Percentiles rank a stretch among this genome's conserved stretches.
These are phyloP conservation scores for Turnera subulata DNA, from an alignment of 345 rosid genomes.

Conservation along the genomic window DNA sequence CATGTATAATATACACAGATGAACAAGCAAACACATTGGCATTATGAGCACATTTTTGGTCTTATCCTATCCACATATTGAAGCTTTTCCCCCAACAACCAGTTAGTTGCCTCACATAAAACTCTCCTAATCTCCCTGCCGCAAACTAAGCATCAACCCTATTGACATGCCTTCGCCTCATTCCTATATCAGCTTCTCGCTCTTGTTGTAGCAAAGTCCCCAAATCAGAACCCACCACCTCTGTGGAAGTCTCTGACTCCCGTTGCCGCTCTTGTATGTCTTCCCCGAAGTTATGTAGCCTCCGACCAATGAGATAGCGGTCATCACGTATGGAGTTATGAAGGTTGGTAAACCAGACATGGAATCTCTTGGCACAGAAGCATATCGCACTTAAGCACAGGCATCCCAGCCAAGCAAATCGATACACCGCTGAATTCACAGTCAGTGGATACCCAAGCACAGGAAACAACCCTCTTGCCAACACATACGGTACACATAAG, in stretches of 20 bases:
- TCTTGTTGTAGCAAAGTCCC: slow-evolving; percentile 32
- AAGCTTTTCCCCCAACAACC: no score
- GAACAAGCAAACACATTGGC: neutral
- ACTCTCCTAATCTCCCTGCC: neutral
- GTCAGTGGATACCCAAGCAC: slow-evolving; percentile 87
- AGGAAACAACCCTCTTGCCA: slow-evolving; percentile 91
- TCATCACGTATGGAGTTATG: slow-evolving; percentile 98
- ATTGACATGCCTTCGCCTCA: slow-evolving; percentile 54
- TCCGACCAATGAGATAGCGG: slow-evolving; percentile 86
- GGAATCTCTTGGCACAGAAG: slow-evolving; percentile 86
- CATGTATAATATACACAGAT: slow-evolving; percentile 19
- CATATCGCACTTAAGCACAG: slow-evolving; percentile 64
- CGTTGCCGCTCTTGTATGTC: slow-evolving; percentile 29
- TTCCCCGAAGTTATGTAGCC: slow-evolving; percentile 89
- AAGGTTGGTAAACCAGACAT: slow-evolving; percentile 94
- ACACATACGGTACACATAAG: slow-evolving; percentile 85
- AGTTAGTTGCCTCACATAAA: no score
- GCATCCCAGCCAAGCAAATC: slow-evolving; percentile 97
- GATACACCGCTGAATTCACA: slow-evolving; percentile 90
- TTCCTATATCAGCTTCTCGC: slow-evolving; percentile 47
- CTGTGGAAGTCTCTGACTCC: slow-evolving; percentile 23
- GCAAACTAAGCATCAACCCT: slow-evolving; percentile 28
- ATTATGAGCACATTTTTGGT: neutral
- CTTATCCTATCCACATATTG: neutral
- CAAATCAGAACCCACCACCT: slow-evolving; percentile 16